Conservation (phyloP, 31 red algal species). For the Porphyra umbilicalis region DNA sequence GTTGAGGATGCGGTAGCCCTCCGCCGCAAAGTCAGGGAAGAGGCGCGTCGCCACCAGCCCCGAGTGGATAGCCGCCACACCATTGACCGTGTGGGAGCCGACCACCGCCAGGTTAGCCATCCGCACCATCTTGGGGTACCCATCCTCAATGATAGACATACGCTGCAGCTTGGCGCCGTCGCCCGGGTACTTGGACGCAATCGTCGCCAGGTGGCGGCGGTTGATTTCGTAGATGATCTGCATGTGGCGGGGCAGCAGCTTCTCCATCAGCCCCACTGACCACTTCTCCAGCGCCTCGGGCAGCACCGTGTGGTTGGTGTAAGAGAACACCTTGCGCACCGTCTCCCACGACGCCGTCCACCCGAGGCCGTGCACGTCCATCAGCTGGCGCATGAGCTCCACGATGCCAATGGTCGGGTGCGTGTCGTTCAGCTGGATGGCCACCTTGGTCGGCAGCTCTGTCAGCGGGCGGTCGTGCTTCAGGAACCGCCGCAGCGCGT, state of each 20-base stretch:
- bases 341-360: constrained; percentile 89
- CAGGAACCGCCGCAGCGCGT: constrained; percentile 77
- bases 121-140: constrained; percentile 89
- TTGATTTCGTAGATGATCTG: constrained; percentile 99
- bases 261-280: constrained; percentile 89
- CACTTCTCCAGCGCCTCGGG: constrained; percentile 99
- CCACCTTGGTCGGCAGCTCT: constrained; percentile 76
- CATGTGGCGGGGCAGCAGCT: constrained; percentile 93
- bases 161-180: constrained; percentile 82
- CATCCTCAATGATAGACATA: constrained; percentile 98
- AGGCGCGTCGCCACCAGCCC: constrained; percentile 63
- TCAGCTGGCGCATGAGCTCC: constrained; percentile 93
- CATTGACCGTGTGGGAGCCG: constrained; percentile 94
- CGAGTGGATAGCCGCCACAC: constrained; percentile 90
- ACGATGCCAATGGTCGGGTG: constrained; percentile 95
- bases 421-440: constrained; percentile 98
- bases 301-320: constrained; percentile 99
- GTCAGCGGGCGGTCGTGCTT: constrained; percentile 63
- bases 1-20: constrained; percentile 75
- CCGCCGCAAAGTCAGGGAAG: constrained; percentile 86
- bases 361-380: constrained; percentile 79
- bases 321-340: constrained; percentile 85
- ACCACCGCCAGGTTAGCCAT: constrained; percentile 98
- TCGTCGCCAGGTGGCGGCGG: constrained; percentile 65
- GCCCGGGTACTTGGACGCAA: constrained; percentile 62